Evolutionary conservation across 2,329 filamentous ascomycete species (phyloP), one percentile per base, ranked within the genome.

Genomic region (Paecilomyces sp.): DNA sequence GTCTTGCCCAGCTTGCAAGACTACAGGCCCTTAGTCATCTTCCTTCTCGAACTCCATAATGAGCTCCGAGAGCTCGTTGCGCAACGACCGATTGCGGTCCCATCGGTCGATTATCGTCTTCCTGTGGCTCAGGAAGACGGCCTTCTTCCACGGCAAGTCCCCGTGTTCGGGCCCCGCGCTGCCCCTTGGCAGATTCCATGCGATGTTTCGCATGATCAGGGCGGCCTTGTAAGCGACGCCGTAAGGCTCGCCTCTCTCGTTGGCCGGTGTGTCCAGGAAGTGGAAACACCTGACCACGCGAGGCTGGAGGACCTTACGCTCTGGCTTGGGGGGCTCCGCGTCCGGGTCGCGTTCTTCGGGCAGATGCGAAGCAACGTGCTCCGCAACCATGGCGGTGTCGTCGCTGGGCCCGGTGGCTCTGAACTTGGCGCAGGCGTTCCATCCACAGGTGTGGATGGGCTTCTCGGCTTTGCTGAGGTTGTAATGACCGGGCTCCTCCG

Each of bases 181-280:
- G 2, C 69, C 70, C 55, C 69, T 70, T 0, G 75, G 75, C 3
- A 78, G 68, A 60, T 78, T 77, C 9, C 75, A 67, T 9, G 77
- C 75, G 30, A 81, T 68, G 56, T 81, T 81, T 51, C 78, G 75
- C 64, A 81, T 62, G 2, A 81, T 74, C 54, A 81, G 66, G 6
- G 76, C 72, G 30, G 77, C 76, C 64, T 79, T 79, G 67, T 79
- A 79, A 22, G 79, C 75, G 15, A 80, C 70, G 11, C 79, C 79
- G 56, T 74, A 67, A 2, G 79, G 76, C 36, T 79, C 75, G 12
- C 70, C 71, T 30, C 72, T 69, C 56, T 78, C 74, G 56, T 79
- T 77, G 50, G 72, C 61, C 11, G 76, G 75, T 0, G 77, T 79
- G 47, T 75, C 72, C 65, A 75, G 70, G 54, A 74, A 77, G 57